Evolutionary conservation across 2,329 filamentous ascomycete genomes (phyloP).

Genomic region (Fusarium pilosicola): DNA sequence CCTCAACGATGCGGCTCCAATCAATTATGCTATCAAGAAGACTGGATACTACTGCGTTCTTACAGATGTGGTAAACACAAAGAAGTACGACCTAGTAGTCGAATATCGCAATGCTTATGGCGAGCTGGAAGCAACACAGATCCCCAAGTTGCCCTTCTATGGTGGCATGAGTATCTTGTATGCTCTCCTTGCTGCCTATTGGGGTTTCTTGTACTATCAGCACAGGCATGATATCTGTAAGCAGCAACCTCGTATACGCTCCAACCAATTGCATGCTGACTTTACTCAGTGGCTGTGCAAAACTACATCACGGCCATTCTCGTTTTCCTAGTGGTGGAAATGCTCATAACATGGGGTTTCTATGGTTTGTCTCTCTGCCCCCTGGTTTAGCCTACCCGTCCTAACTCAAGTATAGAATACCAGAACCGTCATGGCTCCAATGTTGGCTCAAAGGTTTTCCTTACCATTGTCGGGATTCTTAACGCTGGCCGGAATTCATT

Average conservation of each 20-base stretch:
- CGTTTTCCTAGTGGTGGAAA: conserved; percentile 92
- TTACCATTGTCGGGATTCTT: conserved; percentile 90
- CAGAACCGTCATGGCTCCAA: conserved; percentile 91
- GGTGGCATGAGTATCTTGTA: conserved; percentile 94
- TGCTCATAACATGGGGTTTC: conserved; percentile 98
- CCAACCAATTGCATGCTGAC: conserved; percentile 9
- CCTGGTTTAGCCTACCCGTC: background rate
- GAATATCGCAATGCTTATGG: conserved; percentile 97
- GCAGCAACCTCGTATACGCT: conserved; percentile 43
- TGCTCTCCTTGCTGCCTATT: conserved; percentile 82
- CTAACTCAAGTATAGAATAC: conserved; percentile 72
- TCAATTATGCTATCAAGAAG: conserved; percentile 86
- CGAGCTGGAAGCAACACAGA: conserved; percentile 93
- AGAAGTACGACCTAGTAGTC: conserved; percentile 81
- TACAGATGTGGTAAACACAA: conserved; percentile 74
- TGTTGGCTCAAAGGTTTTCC: conserved; percentile 81
- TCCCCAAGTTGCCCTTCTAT: conserved; percentile 97
- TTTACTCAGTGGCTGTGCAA: conserved; percentile 80
- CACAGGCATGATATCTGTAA: conserved; percentile 89
- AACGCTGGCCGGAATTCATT: conserved; percentile 97
- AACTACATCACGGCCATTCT: conserved; percentile 99
- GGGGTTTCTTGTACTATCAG: conserved; percentile 95
- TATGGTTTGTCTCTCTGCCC: conserved; percentile 70
- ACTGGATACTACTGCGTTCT: conserved; percentile 97
- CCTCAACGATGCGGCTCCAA: conserved; percentile 76